Evolutionary conservation across 768 basidiomycete genomes (phyloP).

Genomic region (Brasilioporus rufonigricans): DNA sequence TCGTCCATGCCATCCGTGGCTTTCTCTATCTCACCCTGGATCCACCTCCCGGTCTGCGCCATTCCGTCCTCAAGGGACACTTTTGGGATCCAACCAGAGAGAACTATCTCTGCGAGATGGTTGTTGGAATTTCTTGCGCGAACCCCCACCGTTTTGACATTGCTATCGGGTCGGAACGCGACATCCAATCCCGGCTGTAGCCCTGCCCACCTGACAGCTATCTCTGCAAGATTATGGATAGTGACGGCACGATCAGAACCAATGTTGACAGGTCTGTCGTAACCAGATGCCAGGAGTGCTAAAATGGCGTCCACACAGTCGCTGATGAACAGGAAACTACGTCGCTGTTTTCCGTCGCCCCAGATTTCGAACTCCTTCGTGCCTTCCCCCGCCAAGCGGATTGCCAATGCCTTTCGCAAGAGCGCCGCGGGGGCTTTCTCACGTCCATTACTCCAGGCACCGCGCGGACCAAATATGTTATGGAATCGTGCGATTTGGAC

Average conservation of each 20-base stretch:
- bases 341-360: constrained; percentile 51
- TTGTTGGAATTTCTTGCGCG: constrained; percentile 54
- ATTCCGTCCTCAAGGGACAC: constrained; percentile 46
- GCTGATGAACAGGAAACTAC: constrained; percentile 56
- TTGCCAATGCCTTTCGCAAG: constrained; percentile 49
- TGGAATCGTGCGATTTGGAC: constrained; percentile 55
- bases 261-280: constrained; percentile 43
- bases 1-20: constrained; percentile 7
- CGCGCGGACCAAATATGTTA: constrained; percentile 56
- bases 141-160: constrained; percentile 44
- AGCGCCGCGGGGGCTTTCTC: constrained; percentile 61
- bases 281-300: constrained; percentile 40
- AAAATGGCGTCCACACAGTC: constrained; percentile 54
- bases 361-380: constrained; percentile 47
- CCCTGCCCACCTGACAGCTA: constrained; percentile 37
- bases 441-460: constrained; percentile 50
- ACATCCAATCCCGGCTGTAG: constrained; percentile 27
- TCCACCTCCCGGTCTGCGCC: constrained; percentile 47
- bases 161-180: constrained; percentile 24
- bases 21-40: constrained; percentile 36
- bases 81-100: constrained; percentile 43
- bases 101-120: constrained; percentile 24
- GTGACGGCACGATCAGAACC: constrained; percentile 46
- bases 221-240: constrained; percentile 40
- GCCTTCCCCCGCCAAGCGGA: constrained; percentile 7